These are phyloP conservation scores for Avena sativa DNA, from an alignment of 176 grass and related monocot genomes.

Conservation along the genomic window DNA sequence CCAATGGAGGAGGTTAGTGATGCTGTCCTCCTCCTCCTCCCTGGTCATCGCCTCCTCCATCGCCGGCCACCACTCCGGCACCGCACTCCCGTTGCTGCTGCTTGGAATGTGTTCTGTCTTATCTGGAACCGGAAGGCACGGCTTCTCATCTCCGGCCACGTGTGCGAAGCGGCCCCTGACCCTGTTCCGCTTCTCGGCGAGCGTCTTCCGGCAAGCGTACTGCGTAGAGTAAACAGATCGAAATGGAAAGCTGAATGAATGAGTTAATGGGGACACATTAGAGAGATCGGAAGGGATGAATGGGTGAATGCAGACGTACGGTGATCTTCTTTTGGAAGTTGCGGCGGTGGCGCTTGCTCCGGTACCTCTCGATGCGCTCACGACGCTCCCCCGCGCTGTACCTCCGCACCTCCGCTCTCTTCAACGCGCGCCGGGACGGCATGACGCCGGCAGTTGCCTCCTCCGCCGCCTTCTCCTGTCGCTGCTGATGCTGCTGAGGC, in stretches of 20 bases:
- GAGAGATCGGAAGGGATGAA: neutral
- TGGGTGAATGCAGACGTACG: constrained; percentile 33
- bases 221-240: neutral
- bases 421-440: neutral
- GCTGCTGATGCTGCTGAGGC: neutral
- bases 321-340: constrained; percentile 96
- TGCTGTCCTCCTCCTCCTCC: constrained; percentile 15
- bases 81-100: neutral
- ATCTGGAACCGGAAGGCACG: neutral
- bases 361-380: constrained; percentile 78
- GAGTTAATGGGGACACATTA: neutral
- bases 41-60: constrained; percentile 48
- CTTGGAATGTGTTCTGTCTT: neutral
- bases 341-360: constrained; percentile 78
- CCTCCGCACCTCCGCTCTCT: neutral
- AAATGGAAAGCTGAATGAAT: neutral
- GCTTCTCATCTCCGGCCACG: constrained; percentile 27
- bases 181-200: constrained; percentile 74
- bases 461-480: too few relatives aligned
- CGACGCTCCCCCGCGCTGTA: constrained; percentile 71
- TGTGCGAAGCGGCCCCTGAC: constrained; percentile 77
- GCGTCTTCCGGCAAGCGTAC: constrained; percentile 80
- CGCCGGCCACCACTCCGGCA: constrained; percentile 57
- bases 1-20: neutral
- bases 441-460: neutral